Evolutionary conservation across 148 eudicot genomes (phyloP).

Genomic region (Salicornia ramosissima): DNA sequence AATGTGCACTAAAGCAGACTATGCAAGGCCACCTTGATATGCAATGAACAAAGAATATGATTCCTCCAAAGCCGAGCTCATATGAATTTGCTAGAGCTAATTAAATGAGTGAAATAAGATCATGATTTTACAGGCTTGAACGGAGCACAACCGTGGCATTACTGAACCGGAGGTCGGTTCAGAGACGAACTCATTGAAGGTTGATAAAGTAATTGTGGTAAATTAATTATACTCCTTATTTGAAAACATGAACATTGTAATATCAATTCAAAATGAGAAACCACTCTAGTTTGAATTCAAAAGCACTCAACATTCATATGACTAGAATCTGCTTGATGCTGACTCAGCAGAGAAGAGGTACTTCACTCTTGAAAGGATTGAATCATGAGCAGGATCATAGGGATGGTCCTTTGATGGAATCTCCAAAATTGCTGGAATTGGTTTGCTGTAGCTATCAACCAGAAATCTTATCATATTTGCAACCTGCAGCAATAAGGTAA

Average conservation of each 20-base stretch:
- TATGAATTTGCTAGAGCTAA: background rate
- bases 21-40: background rate
- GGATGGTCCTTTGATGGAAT: conserved; percentile 98
- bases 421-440: conserved; percentile 92
- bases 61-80: background rate
- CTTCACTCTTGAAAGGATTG: conserved; percentile 89
- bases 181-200: conserved; percentile 4
- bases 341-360: conserved; percentile 63
- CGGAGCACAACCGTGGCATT: conserved; percentile 5
- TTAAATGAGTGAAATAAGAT: background rate
- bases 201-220: conserved; percentile 4
- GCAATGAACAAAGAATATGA: background rate
- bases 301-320: conserved; percentile 8
- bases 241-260: conserved; percentile 9
- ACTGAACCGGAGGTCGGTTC: conserved; percentile 7
- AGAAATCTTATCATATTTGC: conserved; percentile 91
- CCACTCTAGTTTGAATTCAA: background rate
- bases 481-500: conserved; percentile 41
- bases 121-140: background rate
- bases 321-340: conserved; percentile 41
- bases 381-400: conserved; percentile 91
- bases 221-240: conserved; percentile 22
- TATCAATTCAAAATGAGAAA: conserved; percentile 13
- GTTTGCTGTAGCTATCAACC: conserved; percentile 95
- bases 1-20: background rate